A percentile compares a stretch with the other conserved stretches of the same genome.
phyloP scores from a whole-genome alignment of 2,329 filamentous ascomycete species.

The Setomelanomma holmii region DNA sequence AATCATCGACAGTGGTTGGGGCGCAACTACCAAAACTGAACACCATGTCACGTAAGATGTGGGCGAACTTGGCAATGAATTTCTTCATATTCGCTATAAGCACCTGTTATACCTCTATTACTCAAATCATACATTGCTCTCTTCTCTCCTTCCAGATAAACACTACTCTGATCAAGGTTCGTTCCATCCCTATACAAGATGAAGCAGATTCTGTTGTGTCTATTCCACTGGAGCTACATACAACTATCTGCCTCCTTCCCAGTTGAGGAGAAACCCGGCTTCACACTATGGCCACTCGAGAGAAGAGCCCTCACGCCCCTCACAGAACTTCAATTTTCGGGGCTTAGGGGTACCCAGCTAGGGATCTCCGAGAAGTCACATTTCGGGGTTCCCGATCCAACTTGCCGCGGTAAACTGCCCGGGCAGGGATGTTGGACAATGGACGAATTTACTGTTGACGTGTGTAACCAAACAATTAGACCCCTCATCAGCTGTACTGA shows the following conservation, averaged over 20 bases:
- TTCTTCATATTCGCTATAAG: too few species aligned
- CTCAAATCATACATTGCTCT: neutral
- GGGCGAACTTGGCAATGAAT: too few species aligned
- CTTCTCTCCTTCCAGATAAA: neutral
- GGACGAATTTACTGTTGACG: constrained; percentile 1
- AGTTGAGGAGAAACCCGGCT: constrained; percentile 9
- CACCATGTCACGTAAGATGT: too few species aligned
- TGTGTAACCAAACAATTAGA: neutral
- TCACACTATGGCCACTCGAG: constrained; percentile 12
- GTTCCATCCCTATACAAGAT: neutral
- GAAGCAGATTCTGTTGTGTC: constrained; percentile 1
- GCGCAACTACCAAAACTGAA: too few species aligned
- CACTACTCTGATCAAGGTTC: neutral
- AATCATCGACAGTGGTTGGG: constrained; percentile 1
- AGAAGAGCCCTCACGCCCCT: neutral
- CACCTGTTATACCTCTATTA: too few species aligned
- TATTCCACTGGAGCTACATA: constrained; percentile 4
- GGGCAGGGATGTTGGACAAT: constrained; percentile 1
- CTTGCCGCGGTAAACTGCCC: constrained; percentile 5
- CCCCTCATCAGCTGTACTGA: neutral
- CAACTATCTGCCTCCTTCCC: constrained; percentile 7
- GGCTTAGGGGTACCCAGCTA: constrained; percentile 4
- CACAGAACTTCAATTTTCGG: constrained; percentile 1
- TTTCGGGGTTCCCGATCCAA: constrained; percentile 4
- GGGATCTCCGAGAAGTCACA: neutral